phyloP scores from a whole-genome alignment of 148 eudicot genomes.

The Salicornia ramosissima region DNA sequence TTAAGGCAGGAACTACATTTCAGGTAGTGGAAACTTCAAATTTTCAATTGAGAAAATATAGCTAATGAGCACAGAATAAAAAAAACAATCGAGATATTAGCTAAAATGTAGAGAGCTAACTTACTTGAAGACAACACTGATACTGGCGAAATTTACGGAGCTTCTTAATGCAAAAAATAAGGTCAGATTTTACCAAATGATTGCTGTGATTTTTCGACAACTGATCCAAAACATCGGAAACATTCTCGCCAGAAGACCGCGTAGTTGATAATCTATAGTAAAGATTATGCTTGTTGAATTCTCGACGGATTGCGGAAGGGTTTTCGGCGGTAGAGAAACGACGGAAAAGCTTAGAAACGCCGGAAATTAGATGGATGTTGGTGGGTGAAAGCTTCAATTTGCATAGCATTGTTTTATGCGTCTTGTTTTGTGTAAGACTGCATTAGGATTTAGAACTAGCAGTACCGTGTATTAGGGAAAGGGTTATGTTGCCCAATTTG shows the following conservation, averaged over 20 bases:
- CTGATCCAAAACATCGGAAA: slow-evolving; percentile 3
- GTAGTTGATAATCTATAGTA: not conserved
- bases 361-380: slow-evolving; percentile 6
- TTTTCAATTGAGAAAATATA: not conserved
- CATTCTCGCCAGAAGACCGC: not conserved
- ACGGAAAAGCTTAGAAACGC: slow-evolving; percentile 18
- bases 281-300: slow-evolving; percentile 1
- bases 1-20: not conserved
- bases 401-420: not conserved
- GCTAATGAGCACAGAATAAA: too few species aligned
- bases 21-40: not conserved
- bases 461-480: too few species aligned
- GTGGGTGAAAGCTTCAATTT: slow-evolving; percentile 18
- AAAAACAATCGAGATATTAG: too few species aligned
- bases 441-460: too few species aligned
- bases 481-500: too few species aligned
- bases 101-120: not conserved
- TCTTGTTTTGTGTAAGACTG: too few species aligned
- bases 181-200: not conserved
- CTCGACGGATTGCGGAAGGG: not conserved
- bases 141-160: slow-evolving; percentile 38
- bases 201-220: not conserved
- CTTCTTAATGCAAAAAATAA: slow-evolving; percentile 29
- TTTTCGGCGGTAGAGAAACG: slow-evolving; percentile 23
- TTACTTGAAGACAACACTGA: slow-evolving; percentile 54